These are phyloP conservation scores for Phytopythium ostracodes DNA, from an alignment of 352 stramenopile species.

Conservation along the genomic window DNA sequence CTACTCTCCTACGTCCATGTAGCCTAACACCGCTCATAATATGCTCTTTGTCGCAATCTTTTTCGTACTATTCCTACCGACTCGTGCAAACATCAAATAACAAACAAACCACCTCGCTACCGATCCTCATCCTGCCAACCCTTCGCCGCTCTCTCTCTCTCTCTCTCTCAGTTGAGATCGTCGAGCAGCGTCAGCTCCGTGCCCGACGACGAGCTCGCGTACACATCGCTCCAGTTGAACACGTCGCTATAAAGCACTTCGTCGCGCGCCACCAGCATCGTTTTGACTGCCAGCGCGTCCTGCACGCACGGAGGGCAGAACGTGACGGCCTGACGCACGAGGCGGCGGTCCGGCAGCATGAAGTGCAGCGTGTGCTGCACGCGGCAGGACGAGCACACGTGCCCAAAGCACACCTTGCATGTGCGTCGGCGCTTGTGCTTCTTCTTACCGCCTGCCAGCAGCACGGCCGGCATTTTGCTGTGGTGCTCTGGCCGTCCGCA, in stretches of 20 bases:
- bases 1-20: too few relatives aligned
- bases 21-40: too few relatives aligned
- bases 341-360: conserved; percentile 22
- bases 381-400: conserved; percentile 46
- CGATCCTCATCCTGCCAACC: neutral
- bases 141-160: too few relatives aligned
- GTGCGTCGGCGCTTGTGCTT: conserved; percentile 12
- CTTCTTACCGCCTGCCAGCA: conserved; percentile 7
- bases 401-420: conserved; percentile 36
- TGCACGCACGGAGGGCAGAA: conserved; percentile 19
- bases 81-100: conserved; percentile 4
- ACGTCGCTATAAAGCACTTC: conserved; percentile 17
- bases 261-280: conserved; percentile 21
- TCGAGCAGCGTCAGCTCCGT: conserved; percentile 16
- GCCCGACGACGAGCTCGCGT: conserved; percentile 21
- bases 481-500: conserved; percentile 15
- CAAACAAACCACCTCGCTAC: conserved; percentile 8
- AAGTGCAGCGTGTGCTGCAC: conserved; percentile 33
- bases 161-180: conserved; percentile 26
- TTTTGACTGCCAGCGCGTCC: conserved; percentile 19
- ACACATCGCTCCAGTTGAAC: conserved; percentile 28
- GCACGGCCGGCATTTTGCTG: conserved; percentile 10
- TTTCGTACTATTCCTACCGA: conserved; percentile 1
- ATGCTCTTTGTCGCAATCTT: too few relatives aligned
- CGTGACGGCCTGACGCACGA: conserved; percentile 22